Base-by-base conservation (phyloP, 2,329 filamentous ascomycete species). In the Sporothrix pseudoabietina region DNA sequence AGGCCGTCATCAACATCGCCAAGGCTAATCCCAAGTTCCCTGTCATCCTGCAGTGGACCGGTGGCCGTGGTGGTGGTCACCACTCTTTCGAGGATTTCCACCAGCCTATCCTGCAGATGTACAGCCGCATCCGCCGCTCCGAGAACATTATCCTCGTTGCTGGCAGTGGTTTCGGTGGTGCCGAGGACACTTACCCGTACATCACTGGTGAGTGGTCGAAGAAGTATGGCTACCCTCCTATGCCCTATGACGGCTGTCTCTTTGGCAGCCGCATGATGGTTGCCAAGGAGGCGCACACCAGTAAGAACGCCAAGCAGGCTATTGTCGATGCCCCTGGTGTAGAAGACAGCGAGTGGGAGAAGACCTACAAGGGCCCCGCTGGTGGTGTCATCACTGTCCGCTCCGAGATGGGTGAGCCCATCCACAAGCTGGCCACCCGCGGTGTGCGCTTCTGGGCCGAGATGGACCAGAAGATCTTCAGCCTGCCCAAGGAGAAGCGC, bases 371-470 rank as follows among this genome's bases (percentile, higher is more conserved):
- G 84, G 93, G 93, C 22, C 87, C 94, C 35, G 92, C 94, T 73
- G 96, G 96, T 78, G 96, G 96, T 81, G 90, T 99, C 76, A 95
- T 99, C 78, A 99, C 96, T 39, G 96, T 99, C 68, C 90, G 94
- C 76, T 99, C 96, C 0, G 96, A 99, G 84, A 99, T 99, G 97
- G 97, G 96, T 63, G 96, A 99, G 86, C 97, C 96, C 6, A 99
- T 99, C 75, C 96, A 99, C 86, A 99, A 99, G 86, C 89, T 99
- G 74, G 97, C 96, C 19, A 99, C 96, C 68, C 92, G 97, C 74
- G 96, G 96, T 88, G 94, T 99, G 66, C 86, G 89, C 72, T 97
- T 99, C 86, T 99, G 96, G 96, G 91, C 94, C 69, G 97, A 99
- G 84, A 97, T 99, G 94, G 96, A 99, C 80, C 89, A 97, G 82